A percentile compares a stretch with the other conserved stretches of the same genome.
Conservation (phyloP, 2,329 filamentous ascomycete genomes). For the Aspergillus calidoustus region DNA sequence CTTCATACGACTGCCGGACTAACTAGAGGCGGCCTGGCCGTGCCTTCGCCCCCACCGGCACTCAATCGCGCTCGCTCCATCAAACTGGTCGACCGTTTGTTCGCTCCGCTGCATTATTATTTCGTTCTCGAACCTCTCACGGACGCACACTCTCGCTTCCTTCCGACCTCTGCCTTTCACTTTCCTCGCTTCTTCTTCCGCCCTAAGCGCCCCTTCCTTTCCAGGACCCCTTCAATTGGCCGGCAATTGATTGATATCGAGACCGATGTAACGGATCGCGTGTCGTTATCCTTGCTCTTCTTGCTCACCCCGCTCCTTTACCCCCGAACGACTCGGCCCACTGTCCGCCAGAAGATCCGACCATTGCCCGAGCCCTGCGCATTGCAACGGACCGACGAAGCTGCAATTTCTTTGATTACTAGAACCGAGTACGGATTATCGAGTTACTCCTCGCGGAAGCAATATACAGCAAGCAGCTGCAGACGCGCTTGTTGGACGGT, state of each 20-base stretch:
- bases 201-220: slow-evolving; percentile 9
- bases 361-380: slow-evolving; percentile 14
- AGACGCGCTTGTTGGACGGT: not conserved
- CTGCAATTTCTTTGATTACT: not conserved
- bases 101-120: slow-evolving; percentile 11
- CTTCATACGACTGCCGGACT: not conserved
- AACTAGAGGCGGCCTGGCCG: slow-evolving; percentile 18
- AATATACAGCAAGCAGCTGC: not conserved
- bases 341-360: slow-evolving; percentile 15
- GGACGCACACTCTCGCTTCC: slow-evolving; percentile 10
- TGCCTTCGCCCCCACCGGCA: slow-evolving; percentile 16
- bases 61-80: slow-evolving; percentile 13
- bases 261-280: slow-evolving; percentile 32
- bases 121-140: slow-evolving; percentile 12
- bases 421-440: not conserved
- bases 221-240: slow-evolving; percentile 17
- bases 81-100: slow-evolving; percentile 9
- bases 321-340: slow-evolving; percentile 20
- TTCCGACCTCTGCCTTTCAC: slow-evolving; percentile 7
- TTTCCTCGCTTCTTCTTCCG: slow-evolving; percentile 7
- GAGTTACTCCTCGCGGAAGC: not conserved
- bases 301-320: slow-evolving; percentile 22
- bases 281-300: slow-evolving; percentile 28
- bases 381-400: slow-evolving; percentile 10
- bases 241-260: slow-evolving; percentile 24